A percentile compares a stretch with the other conserved stretches of the same genome.
Conservation (phyloP, 139 green algal genomes). For the Tetradesmus obliquus region DNA sequence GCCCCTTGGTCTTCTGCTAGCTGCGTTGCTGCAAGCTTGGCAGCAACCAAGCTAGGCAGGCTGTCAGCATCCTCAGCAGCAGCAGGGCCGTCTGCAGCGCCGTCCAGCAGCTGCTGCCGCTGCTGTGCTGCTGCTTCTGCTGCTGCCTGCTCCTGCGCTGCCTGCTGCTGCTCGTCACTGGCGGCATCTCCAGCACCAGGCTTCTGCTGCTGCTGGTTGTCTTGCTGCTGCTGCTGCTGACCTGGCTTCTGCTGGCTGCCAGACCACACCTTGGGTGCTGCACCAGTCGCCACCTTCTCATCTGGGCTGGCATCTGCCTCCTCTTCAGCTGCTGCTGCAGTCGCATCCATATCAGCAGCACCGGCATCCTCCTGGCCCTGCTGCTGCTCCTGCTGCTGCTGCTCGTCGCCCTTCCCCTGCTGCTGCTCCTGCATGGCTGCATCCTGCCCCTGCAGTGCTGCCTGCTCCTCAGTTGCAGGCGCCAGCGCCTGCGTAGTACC, state of each 20-base stretch:
- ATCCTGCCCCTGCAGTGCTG: slow-evolving; percentile 46
- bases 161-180: slow-evolving; percentile 18
- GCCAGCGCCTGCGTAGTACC: slow-evolving; percentile 75
- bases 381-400: slow-evolving; percentile 43
- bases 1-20: slow-evolving; percentile 37
- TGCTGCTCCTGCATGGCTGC: slow-evolving; percentile 30
- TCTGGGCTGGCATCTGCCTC: slow-evolving; percentile 47
- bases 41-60: slow-evolving; percentile 34
- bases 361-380: slow-evolving; percentile 22
- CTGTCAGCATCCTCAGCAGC: slow-evolving; percentile 17
- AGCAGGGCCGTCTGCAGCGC: slow-evolving; percentile 12
- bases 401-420: slow-evolving; percentile 35
- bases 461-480: slow-evolving; percentile 94
- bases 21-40: slow-evolving; percentile 36
- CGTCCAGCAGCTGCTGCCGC: slow-evolving; percentile 9
- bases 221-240: slow-evolving; percentile 33
- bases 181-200: background rate
- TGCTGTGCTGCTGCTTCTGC: background rate
- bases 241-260: slow-evolving; percentile 43
- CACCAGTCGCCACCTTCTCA: slow-evolving; percentile 32
- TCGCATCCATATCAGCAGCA: slow-evolving; percentile 14
- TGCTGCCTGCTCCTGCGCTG: slow-evolving; percentile 31
- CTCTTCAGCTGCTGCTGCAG: slow-evolving; percentile 36
- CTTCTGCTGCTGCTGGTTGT: slow-evolving; percentile 8
- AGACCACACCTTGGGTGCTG: slow-evolving; percentile 36